Base-by-base conservation (phyloP, 1,284 basidiomycete genomes). In the Golubevia sp. region DNA sequence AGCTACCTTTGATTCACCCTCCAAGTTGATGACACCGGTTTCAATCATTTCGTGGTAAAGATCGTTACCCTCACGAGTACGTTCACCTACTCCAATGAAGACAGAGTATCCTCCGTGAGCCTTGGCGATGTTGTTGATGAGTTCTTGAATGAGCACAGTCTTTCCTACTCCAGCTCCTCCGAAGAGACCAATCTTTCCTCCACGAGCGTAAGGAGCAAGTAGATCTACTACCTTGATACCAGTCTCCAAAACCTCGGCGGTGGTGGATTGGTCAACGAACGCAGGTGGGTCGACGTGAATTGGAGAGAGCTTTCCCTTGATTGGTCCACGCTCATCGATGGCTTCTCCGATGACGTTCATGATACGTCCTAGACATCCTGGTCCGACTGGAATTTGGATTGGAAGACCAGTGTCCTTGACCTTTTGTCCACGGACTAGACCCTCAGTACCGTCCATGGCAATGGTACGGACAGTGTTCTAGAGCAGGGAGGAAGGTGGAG, bases 91-190 rank as follows among this genome's bases (percentile, higher is more conserved):
- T 91, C 94, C 93, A 84, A 95, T 97, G 91, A 98, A 97, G 86
- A 98, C 97, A 58, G 96, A 99, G 92, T 97, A 97, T 94, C 96
- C 96, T 94, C 96, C 96, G 86, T 98, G 96, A 64, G 96, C 96
- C 89, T 98, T 99, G 85, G 96, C 96, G 85, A 99, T 94, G 89
- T 99, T 98, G 91, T 99, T 98, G 88, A 99, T 99, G 83, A 99
- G 91, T 86, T 98, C 95, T 86, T 94, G 93, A 86, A 98, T 98
- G 86, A 98, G 88, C 85, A 98, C 96, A 68, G 96, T 98, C 90
- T 98, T 98, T 82, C 96, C 96, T 88, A 99, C 96, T 92, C 96
- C 96, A 84, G 96, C 96, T 92, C 96, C 96, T 85, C 96, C 96
- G 87, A 99, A 97, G 82, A 99, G 92, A 90, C 96, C 96, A 86